phyloP scores from a whole-genome alignment of 176 grass and related monocot species.

The Melocanna baccifera region DNA sequence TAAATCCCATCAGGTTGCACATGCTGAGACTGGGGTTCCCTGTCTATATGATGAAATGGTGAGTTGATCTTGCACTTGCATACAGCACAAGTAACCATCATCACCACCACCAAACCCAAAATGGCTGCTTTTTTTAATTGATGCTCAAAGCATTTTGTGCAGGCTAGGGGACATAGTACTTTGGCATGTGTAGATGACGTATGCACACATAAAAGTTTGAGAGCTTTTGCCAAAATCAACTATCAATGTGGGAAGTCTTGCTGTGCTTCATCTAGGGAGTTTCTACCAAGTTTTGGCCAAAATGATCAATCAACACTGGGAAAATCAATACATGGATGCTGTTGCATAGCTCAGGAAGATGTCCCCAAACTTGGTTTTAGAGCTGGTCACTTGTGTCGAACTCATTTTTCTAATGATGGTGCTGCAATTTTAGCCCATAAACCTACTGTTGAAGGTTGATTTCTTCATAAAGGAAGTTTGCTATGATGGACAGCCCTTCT shows the following conservation, averaged over 20 bases:
- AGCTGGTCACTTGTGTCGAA: constrained; percentile 45
- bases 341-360: constrained; percentile 49
- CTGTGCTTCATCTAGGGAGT: constrained; percentile 54
- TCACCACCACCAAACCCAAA: not conserved
- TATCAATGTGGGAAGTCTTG: constrained; percentile 52
- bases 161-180: constrained; percentile 41
- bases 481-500: not conserved
- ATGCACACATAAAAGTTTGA: constrained; percentile 48
- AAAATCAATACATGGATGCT: constrained; percentile 49
- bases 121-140: not conserved
- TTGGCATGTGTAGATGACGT: constrained; percentile 48
- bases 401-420: constrained; percentile 41
- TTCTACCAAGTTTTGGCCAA: constrained; percentile 41
- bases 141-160: constrained; percentile 47
- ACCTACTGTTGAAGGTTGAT: constrained; percentile 42
- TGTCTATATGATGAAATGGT: constrained; percentile 40
- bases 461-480: constrained; percentile 11
- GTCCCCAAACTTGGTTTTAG: constrained; percentile 48
- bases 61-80: constrained; percentile 16
- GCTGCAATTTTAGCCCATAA: constrained; percentile 29
- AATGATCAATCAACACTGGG: constrained; percentile 42
- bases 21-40: constrained; percentile 20
- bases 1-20: constrained; percentile 37
- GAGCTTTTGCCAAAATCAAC: constrained; percentile 40
- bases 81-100: constrained; percentile 6